Evolutionary conservation across 2,329 filamentous ascomycete species (phyloP).

Genomic region (Alternaria gaisen): DNA sequence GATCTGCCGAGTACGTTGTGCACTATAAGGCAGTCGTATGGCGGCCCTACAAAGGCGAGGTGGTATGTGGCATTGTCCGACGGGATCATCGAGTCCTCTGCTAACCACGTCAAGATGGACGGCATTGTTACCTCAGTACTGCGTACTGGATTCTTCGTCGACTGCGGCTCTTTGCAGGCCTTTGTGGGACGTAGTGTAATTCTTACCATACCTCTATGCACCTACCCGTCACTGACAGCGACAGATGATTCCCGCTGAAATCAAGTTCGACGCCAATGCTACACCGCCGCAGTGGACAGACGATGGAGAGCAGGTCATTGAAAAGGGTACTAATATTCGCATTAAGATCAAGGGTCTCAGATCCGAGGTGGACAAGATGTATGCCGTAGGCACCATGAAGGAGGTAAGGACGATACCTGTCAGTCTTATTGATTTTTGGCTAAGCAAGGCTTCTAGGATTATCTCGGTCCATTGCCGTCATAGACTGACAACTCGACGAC

Average conservation of each 20-base stretch:
- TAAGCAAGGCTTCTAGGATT: conserved; percentile 45
- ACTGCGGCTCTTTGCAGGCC: conserved; percentile 78
- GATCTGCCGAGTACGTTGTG: conserved; percentile 92
- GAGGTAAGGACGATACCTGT: conserved; percentile 57
- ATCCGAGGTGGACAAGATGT: conserved; percentile 93
- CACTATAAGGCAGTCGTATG: conserved; percentile 96
- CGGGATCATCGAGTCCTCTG: conserved; percentile 4
- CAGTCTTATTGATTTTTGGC: conserved; percentile 12
- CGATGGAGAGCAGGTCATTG: conserved; percentile 91
- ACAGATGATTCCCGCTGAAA: conserved; percentile 88
- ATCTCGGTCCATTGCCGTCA: conserved; percentile 48
- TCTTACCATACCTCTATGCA: conserved; percentile 27
- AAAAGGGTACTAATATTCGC: conserved; percentile 90
- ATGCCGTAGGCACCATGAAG: conserved; percentile 97
- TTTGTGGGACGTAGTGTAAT: conserved; percentile 86
- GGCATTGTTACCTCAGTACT: conserved; percentile 92
- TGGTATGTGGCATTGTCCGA: conserved; percentile 67
- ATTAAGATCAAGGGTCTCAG: conserved; percentile 94
- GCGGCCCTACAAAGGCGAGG: conserved; percentile 97
- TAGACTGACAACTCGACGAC: conserved; percentile 24
- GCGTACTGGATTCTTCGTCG: conserved; percentile 87
- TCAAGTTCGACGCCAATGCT: conserved; percentile 94
- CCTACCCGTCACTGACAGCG: conserved; percentile 31
- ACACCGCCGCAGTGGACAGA: conserved; percentile 98
- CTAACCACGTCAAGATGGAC: conserved; percentile 74